Evolutionary conservation across 2,329 filamentous ascomycete species (phyloP), one percentile per base, ranked within the genome.

Genomic region (Phyllosticta ampelicida): DNA sequence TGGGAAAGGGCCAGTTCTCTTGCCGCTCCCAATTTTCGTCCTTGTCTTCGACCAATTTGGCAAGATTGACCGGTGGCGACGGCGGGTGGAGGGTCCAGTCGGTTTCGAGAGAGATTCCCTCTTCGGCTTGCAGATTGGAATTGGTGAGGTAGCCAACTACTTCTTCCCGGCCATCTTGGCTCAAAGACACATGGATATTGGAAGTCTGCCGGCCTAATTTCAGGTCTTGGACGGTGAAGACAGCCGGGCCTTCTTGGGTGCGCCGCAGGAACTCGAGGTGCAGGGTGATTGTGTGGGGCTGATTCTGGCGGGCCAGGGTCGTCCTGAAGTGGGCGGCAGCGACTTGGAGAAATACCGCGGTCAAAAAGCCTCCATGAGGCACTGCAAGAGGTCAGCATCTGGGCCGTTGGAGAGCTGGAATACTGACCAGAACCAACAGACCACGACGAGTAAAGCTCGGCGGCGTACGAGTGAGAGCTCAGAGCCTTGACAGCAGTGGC

Each of bases 281-380:
- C 19, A 86, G 73, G 10, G 82, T 78, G 57, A 87, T 80, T 5
- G 83, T 83, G 59, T 85, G 78, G 1, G 84, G 82, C 68, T 83
- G 81, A 60, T 81, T 78, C 54, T 80, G 80, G 54, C 78, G 75
- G 60, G 76, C 72, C 19, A 85, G 78, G 5, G 83, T 80, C 6
- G 77, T 80, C 23, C 63, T 70, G 73, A 86, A 85, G 69, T 87
- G 85, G 1, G 73, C 76, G 9, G 73, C 71, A 21, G 82, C 82
- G 18, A 84, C 80, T 56, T 78, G 76, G 61, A 86, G 77, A 61
- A 89, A 78, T 53, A 80, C 76, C 0, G 83, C 78, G 9, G 85
- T 84, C 16, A 87, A 81, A 64, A 85, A 86, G 60, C 86, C 86
- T 55, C 86, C 86, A 68, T 89, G 84, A 5, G 86, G 85, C 11